These are phyloP conservation scores for Vitis rupestris DNA, from an alignment of 164 flowering plant species.

Conservation along the genomic window DNA sequence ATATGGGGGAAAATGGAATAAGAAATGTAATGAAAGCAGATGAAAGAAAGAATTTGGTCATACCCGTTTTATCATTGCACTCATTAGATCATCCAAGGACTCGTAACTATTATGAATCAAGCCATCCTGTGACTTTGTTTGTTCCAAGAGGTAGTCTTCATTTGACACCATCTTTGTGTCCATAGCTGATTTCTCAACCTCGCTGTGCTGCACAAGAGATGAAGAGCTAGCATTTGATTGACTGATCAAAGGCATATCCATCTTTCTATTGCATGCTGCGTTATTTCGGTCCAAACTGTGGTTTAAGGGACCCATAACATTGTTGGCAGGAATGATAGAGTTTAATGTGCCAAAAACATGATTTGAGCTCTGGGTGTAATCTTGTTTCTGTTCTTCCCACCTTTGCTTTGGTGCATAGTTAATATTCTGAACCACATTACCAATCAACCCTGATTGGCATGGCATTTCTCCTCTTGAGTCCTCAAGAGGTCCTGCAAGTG, in stretches of 20 bases:
- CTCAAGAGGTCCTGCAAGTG: conserved; percentile 22
- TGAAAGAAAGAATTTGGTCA: conserved; percentile 1
- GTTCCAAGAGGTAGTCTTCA: conserved; percentile 31
- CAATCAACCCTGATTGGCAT: conserved; percentile 29
- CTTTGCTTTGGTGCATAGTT: conserved; percentile 18
- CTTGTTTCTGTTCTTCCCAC: conserved; percentile 29
- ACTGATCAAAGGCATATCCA: conserved; percentile 17
- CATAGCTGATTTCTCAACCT: conserved; percentile 18
- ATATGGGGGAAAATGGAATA: neutral
- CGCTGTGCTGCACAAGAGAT: conserved; percentile 16
- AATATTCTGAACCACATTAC: conserved; percentile 22
- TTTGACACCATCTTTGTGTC: conserved; percentile 22
- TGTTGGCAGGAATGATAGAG: conserved; percentile 14
- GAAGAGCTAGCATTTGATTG: conserved; percentile 20
- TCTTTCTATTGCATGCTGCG: conserved; percentile 9
- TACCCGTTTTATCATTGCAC: conserved; percentile 51
- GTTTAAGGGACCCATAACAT: conserved; percentile 4
- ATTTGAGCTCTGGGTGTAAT: conserved; percentile 16
- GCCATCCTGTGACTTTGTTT: conserved; percentile 27
- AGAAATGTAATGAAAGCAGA: neutral
- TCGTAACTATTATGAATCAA: conserved; percentile 28
- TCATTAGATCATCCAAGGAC: conserved; percentile 50
- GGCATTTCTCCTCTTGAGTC: conserved; percentile 27
- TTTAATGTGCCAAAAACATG: conserved; percentile 17
- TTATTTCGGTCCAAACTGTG: conserved; percentile 25